Evolutionary conservation across 345 rosid species (phyloP).

Genomic region (Populus simonii): DNA sequence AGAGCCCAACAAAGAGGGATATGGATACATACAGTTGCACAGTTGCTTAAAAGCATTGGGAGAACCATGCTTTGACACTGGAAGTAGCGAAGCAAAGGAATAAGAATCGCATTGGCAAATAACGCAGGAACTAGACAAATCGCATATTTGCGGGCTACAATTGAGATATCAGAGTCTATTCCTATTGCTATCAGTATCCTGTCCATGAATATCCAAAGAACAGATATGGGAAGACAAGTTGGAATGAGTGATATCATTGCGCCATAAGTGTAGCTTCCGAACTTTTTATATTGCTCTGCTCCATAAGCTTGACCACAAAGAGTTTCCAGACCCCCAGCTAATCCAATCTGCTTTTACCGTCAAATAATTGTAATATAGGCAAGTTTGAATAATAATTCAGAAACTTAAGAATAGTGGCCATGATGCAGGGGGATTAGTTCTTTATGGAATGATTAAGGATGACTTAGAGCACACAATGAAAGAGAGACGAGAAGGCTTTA

Average conservation of each 20-base stretch:
- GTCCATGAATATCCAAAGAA: slow-evolving; percentile 48
- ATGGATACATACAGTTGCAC: slow-evolving; percentile 40
- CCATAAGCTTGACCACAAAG: slow-evolving; percentile 67
- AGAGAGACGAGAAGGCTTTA: neutral
- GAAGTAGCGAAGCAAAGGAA: slow-evolving; percentile 40
- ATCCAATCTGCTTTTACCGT: slow-evolving; percentile 32
- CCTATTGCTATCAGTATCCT: slow-evolving; percentile 31
- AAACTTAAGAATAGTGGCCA: too few relatives aligned
- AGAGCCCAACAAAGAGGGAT: slow-evolving; percentile 44
- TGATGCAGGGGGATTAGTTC: too few relatives aligned
- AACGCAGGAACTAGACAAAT: slow-evolving; percentile 47
- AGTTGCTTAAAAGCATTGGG: slow-evolving; percentile 39
- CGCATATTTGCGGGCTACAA: slow-evolving; percentile 38
- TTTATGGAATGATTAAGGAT: too few relatives aligned
- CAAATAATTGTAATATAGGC: too few relatives aligned
- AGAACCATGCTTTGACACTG: slow-evolving; percentile 44
- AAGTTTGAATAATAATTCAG: too few relatives aligned
- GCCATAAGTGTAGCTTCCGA: slow-evolving; percentile 41
- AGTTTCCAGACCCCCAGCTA: slow-evolving; percentile 60
- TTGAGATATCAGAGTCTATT: slow-evolving; percentile 43
- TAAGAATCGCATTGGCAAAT: slow-evolving; percentile 41
- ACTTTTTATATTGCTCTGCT: slow-evolving; percentile 44
- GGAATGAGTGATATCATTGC: slow-evolving; percentile 30
- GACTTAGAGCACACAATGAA: too few relatives aligned
- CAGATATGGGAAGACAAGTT: slow-evolving; percentile 35